Conservation (phyloP, 1,139 yeast genomes). For the Kodamaea fungicola region DNA sequence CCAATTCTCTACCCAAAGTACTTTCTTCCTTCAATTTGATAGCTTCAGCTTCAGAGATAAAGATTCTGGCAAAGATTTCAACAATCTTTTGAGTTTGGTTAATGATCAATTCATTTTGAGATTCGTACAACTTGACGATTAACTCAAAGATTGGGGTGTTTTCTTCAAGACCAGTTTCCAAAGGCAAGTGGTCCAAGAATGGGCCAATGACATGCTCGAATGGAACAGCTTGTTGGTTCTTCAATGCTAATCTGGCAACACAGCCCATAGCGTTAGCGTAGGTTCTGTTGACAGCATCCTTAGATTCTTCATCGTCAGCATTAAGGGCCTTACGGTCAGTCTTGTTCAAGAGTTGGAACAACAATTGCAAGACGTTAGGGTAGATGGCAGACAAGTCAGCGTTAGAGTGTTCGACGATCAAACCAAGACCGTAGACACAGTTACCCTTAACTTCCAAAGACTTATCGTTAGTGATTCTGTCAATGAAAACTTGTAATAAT, state of each 20-base stretch:
- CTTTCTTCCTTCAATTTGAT: slow-evolving; percentile 65
- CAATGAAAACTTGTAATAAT: slow-evolving; percentile 64
- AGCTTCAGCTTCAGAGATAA: slow-evolving; percentile 70
- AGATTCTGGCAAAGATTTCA: slow-evolving; percentile 66
- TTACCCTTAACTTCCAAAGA: slow-evolving; percentile 90
- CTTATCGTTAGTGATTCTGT: slow-evolving; percentile 69
- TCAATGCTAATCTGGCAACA: slow-evolving; percentile 86
- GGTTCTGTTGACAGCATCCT: slow-evolving; percentile 78
- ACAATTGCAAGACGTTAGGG: slow-evolving; percentile 66
- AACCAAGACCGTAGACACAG: slow-evolving; percentile 94
- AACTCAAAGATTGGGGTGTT: slow-evolving; percentile 85
- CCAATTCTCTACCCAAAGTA: slow-evolving; percentile 81
- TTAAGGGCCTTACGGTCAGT: slow-evolving; percentile 67
- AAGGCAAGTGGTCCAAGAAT: slow-evolving; percentile 76
- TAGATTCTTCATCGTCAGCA: slow-evolving; percentile 73
- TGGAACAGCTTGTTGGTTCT: slow-evolving; percentile 72
- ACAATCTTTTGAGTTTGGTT: slow-evolving; percentile 62
- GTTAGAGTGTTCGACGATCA: slow-evolving; percentile 60
- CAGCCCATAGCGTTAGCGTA: slow-evolving; percentile 97
- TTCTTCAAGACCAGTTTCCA: slow-evolving; percentile 87
- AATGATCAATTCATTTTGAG: slow-evolving; percentile 54
- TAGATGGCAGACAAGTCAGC: slow-evolving; percentile 62
- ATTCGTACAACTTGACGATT: slow-evolving; percentile 66
- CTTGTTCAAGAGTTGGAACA: slow-evolving; percentile 75
- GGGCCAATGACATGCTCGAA: slow-evolving; percentile 76